A percentile compares a stretch with the other conserved stretches of the same genome.
Evolutionary conservation across 768 basidiomycete genomes (phyloP).

Genomic region (Suillus ampliporus): DNA sequence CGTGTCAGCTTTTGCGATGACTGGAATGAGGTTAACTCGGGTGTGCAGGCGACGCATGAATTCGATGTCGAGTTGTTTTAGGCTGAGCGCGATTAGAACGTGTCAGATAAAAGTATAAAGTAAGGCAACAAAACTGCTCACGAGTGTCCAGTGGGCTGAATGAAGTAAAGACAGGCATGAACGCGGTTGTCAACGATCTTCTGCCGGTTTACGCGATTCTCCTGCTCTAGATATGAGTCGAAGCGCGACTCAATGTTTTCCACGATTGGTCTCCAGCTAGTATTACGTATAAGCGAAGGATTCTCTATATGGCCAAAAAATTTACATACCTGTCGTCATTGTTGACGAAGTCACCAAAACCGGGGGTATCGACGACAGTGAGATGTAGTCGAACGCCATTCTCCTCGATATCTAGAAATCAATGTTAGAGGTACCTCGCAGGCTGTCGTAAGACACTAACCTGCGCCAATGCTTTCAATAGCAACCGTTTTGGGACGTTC

Average conservation of each 20-base stretch:
- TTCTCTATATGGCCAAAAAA: conserved; percentile 17
- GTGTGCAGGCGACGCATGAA: conserved; percentile 98
- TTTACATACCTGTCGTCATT: conserved; percentile 89
- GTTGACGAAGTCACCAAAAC: conserved; percentile 99
- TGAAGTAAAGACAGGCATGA: conserved; percentile 98
- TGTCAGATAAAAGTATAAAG: neutral
- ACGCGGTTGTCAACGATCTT: conserved; percentile 97
- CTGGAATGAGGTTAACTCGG: conserved; percentile 97
- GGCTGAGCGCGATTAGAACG: conserved; percentile 49
- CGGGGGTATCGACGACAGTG: conserved; percentile 99
- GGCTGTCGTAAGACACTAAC: conserved; percentile 52
- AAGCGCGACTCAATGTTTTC: conserved; percentile 99
- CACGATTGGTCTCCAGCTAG: conserved; percentile 96
- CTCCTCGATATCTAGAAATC: conserved; percentile 90
- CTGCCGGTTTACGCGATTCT: conserved; percentile 95
- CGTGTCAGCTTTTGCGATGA: conserved; percentile 98
- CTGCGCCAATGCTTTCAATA: conserved; percentile 98
- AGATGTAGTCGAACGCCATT: conserved; percentile 95
- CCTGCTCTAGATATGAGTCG: conserved; percentile 97
- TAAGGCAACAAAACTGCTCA: conserved; percentile 47
- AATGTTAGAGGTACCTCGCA: neutral
- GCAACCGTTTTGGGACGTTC: conserved; percentile 93
- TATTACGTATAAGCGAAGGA: conserved; percentile 25
- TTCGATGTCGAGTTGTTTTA: conserved; percentile 98
- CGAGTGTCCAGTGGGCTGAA: conserved; percentile 98